Percentiles rank a stretch among this genome's conserved stretches.
phyloP scores from a whole-genome alignment of 202 grass and related monocot species.

The Panicum hallii region DNA sequence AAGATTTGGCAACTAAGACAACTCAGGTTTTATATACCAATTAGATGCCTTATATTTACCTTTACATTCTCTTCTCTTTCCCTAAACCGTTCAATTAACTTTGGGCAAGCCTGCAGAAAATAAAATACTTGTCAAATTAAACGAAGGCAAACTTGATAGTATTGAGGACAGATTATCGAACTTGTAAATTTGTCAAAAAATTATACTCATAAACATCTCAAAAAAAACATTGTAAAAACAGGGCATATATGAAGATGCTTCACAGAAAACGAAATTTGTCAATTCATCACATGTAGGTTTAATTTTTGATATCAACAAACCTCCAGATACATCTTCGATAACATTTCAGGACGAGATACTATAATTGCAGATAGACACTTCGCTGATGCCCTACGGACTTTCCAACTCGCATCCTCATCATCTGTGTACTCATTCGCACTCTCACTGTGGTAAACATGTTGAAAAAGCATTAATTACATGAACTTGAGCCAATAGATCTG shows the following conservation, averaged over 20 bases:
- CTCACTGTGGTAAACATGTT: conserved; percentile 61
- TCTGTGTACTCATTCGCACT: conserved; percentile 98
- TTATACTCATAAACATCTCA: too few relatives aligned
- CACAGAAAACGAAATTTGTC: conserved; percentile 6
- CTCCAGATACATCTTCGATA: conserved; percentile 88
- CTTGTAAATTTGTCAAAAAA: too few relatives aligned
- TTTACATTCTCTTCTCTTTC: conserved; percentile 99
- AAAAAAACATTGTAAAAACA: conserved; percentile 16
- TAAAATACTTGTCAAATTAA: neutral
- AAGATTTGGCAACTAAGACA: conserved; percentile 42
- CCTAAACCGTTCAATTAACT: conserved; percentile 92
- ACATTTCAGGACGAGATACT: conserved; percentile 87
- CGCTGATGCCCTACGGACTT: conserved; percentile 91
- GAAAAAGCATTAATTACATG: conserved; percentile 1
- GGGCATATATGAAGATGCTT: neutral
- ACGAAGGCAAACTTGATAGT: conserved; percentile 16
- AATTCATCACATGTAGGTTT: neutral
- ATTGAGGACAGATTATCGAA: neutral
- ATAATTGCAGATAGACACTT: conserved; percentile 97
- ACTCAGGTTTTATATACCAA: conserved; percentile 24
- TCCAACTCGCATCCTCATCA: conserved; percentile 99
- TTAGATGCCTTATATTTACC: conserved; percentile 51
- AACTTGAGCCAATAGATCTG: conserved; percentile 32
- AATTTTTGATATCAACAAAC: conserved; percentile 46
- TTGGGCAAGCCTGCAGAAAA: conserved; percentile 87